Evolutionary conservation across 192 early-diverging fungal genomes (phyloP).

Genomic region (Umbelopsis sp.): DNA sequence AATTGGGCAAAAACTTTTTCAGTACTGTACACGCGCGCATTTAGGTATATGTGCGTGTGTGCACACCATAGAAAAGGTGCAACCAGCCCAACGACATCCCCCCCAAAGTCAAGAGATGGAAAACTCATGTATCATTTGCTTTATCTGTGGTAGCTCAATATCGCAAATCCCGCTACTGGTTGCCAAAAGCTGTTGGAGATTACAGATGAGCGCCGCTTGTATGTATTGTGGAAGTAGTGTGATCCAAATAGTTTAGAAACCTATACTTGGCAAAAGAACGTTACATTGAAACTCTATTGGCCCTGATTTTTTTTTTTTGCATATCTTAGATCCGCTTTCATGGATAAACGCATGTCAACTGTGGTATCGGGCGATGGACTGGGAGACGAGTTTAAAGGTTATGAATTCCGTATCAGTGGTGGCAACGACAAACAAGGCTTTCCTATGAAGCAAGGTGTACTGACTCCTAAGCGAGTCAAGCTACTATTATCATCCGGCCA

Average conservation of each 20-base stretch:
- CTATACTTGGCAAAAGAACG: no score
- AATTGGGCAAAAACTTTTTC: no score
- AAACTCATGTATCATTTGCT: conserved; percentile 4
- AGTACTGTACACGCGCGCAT: no score
- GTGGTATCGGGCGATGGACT: conserved; percentile 92
- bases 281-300: neutral
- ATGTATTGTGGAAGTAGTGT: conserved; percentile 34
- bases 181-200: conserved; percentile 96
- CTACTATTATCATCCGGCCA: conserved; percentile 86
- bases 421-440: conserved; percentile 99
- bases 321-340: conserved; percentile 78
- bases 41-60: no score
- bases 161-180: conserved; percentile 95
- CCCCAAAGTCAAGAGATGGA: neutral
- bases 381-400: conserved; percentile 99
- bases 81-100: neutral
- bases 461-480: conserved; percentile 67
- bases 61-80: no score
- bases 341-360: conserved; percentile 93
- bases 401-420: conserved; percentile 97
- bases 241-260: neutral
- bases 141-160: conserved; percentile 76
- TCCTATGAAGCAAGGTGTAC: conserved; percentile 99
- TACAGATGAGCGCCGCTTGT: conserved; percentile 92
- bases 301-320: neutral